Evolutionary conservation across 768 basidiomycete genomes (phyloP).

Genomic region (Calocera cornea): DNA sequence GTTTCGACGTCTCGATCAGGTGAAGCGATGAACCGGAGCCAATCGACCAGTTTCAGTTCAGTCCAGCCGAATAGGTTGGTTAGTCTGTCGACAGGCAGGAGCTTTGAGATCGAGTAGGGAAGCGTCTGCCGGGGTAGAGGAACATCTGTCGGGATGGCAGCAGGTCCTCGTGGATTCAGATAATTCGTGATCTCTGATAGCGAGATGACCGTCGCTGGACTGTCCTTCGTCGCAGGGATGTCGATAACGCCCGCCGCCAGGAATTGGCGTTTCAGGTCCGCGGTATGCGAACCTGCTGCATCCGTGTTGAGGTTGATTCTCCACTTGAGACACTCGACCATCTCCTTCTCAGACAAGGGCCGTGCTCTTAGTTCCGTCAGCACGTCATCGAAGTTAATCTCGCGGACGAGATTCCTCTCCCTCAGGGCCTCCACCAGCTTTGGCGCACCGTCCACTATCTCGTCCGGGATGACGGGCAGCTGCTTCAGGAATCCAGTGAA

Average conservation of each 20-base stretch:
- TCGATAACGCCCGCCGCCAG: slow-evolving; percentile 56
- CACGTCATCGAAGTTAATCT: slow-evolving; percentile 72
- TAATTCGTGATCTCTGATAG: slow-evolving; percentile 58
- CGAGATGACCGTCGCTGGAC: slow-evolving; percentile 40
- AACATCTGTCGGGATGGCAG: slow-evolving; percentile 52
- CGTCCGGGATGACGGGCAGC: slow-evolving; percentile 57
- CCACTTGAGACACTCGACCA: slow-evolving; percentile 77
- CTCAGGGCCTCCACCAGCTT: slow-evolving; percentile 49
- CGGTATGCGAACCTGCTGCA: slow-evolving; percentile 27
- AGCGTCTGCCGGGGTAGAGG: slow-evolving; percentile 65
- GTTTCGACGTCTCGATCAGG: slow-evolving; percentile 34
- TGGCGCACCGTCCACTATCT: slow-evolving; percentile 42
- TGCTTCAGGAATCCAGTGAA: slow-evolving; percentile 64
- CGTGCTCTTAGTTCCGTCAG: slow-evolving; percentile 57
- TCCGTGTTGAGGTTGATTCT: slow-evolving; percentile 39
- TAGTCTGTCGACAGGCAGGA: slow-evolving; percentile 41
- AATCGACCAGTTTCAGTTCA: slow-evolving; percentile 62
- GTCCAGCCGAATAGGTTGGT: slow-evolving; percentile 53
- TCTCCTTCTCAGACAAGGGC: slow-evolving; percentile 58
- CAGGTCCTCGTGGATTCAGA: slow-evolving; percentile 47
- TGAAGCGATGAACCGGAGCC: slow-evolving; percentile 54
- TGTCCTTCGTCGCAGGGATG: slow-evolving; percentile 22
- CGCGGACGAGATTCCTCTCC: slow-evolving; percentile 48
- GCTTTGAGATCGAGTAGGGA: slow-evolving; percentile 48
- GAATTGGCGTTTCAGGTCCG: slow-evolving; percentile 39